phyloP scores from a whole-genome alignment of 2,329 filamentous ascomycete species.

The Pseudogymnoascus sp. region DNA sequence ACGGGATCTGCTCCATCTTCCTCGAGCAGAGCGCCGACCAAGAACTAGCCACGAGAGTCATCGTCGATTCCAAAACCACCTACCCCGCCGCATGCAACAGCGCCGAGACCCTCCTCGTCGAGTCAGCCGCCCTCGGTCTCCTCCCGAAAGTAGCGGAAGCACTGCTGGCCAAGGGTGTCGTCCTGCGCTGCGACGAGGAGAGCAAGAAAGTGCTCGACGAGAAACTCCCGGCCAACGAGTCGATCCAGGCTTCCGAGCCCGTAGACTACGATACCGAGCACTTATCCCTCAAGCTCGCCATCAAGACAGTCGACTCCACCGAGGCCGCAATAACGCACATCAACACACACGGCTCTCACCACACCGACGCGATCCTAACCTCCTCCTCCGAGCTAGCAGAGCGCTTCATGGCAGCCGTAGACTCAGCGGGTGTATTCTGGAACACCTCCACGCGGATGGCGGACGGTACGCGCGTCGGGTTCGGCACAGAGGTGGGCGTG shows the following conservation, averaged over 20 bases:
- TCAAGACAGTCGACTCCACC: constrained; percentile 68
- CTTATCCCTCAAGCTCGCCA: constrained; percentile 73
- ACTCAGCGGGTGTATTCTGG: constrained; percentile 93
- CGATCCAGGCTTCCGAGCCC: constrained; percentile 59
- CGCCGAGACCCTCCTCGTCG: constrained; percentile 84
- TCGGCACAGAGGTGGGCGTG: constrained; percentile 96
- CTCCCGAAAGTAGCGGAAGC: constrained; percentile 69
- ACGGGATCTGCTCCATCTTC: constrained; percentile 85
- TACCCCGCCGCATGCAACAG: constrained; percentile 96
- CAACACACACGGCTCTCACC: constrained; percentile 85
- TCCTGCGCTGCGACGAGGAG: constrained; percentile 68
- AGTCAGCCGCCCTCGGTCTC: constrained; percentile 60
- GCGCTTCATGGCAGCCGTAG: constrained; percentile 75
- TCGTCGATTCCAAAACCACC: constrained; percentile 87
- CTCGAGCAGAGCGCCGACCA: constrained; percentile 72
- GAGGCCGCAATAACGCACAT: constrained; percentile 78
- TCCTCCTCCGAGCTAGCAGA: constrained; percentile 61
- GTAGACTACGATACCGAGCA: constrained; percentile 85
- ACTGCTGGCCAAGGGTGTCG: constrained; percentile 70
- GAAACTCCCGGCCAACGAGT: constrained; percentile 38
- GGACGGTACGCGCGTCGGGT: constrained; percentile 94
- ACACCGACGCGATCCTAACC: constrained; percentile 89
- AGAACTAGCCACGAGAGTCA: constrained; percentile 64
- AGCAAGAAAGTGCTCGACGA: constrained; percentile 59
- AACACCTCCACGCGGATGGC: constrained; percentile 92